phyloP scores from a whole-genome alignment of 192 early-diverging fungal species.

The Coemansia sp. region DNA sequence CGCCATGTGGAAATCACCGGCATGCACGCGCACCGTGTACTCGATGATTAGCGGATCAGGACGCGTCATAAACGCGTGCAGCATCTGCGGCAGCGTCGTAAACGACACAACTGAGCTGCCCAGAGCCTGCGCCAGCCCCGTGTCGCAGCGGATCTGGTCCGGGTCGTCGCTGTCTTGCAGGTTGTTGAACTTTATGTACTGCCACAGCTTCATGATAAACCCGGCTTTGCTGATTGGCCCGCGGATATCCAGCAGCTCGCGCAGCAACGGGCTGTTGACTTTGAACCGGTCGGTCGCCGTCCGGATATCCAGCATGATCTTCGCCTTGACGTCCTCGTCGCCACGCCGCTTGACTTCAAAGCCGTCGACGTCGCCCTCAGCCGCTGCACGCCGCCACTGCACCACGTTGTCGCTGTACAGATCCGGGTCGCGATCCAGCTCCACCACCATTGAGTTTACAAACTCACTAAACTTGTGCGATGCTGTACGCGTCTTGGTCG shows the following conservation, averaged over 20 bases:
- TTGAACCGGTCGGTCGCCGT: slow-evolving; percentile 80
- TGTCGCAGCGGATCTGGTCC: slow-evolving; percentile 81
- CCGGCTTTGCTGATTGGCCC: slow-evolving; percentile 34
- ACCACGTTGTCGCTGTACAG: slow-evolving; percentile 66
- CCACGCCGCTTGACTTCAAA: slow-evolving; percentile 93
- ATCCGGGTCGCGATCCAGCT: slow-evolving; percentile 75
- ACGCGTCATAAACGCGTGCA: slow-evolving; percentile 71
- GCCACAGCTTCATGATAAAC: slow-evolving; percentile 88
- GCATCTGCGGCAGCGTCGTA: slow-evolving; percentile 76
- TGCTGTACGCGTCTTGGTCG: slow-evolving; percentile 61
- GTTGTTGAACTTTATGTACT: slow-evolving; percentile 92
- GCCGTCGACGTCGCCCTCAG: slow-evolving; percentile 61
- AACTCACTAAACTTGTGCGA: slow-evolving; percentile 84
- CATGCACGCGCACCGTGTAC: slow-evolving; percentile 77
- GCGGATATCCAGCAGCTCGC: slow-evolving; percentile 75
- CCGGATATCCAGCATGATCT: slow-evolving; percentile 79
- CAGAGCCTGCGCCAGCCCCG: slow-evolving; percentile 68
- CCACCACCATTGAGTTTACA: slow-evolving; percentile 79
- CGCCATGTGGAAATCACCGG: slow-evolving; percentile 73
- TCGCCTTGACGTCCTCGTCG: slow-evolving; percentile 76
- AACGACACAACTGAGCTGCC: slow-evolving; percentile 69
- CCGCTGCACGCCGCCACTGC: slow-evolving; percentile 45
- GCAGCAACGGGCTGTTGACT: slow-evolving; percentile 65
- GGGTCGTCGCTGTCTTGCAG: slow-evolving; percentile 91
- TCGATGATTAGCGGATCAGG: slow-evolving; percentile 87